These are phyloP conservation scores for Talaromyces sp. DNA, from an alignment of 2,329 filamentous ascomycete species.

Conservation along the genomic window DNA sequence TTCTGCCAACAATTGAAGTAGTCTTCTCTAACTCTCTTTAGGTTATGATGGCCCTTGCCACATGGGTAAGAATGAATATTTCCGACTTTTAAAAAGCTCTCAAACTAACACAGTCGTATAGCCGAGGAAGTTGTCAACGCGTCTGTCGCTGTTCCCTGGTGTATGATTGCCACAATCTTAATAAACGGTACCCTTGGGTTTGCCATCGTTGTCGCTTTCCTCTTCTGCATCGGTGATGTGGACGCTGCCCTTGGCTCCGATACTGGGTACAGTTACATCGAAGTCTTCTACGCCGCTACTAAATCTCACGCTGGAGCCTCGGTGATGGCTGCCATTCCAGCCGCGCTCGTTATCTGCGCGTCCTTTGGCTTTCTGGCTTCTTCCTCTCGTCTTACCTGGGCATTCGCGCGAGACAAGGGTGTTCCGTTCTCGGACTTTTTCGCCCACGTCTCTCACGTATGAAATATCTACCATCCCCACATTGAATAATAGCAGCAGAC, in stretches of 20 bases:
- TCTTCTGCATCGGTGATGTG: constrained; percentile 35
- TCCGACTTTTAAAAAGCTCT: no score
- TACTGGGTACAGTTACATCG: constrained; percentile 39
- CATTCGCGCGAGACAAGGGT: constrained; percentile 26
- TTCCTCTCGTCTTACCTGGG: constrained; percentile 33
- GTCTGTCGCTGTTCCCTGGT: constrained; percentile 32
- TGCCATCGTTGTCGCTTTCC: constrained; percentile 33
- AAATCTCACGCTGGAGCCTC: constrained; percentile 34
- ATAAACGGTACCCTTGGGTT: constrained; percentile 38
- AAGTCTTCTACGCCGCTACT: constrained; percentile 46
- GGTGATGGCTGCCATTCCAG: constrained; percentile 30
- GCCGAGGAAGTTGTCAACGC: constrained; percentile 41
- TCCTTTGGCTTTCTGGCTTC: constrained; percentile 33
- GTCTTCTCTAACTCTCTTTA: no score
- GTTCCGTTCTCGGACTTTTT: constrained; percentile 23
- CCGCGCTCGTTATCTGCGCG: constrained; percentile 30
- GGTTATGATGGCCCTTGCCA: no score
- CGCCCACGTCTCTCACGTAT: constrained; percentile 23
- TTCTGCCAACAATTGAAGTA: neutral
- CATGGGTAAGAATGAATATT: no score
- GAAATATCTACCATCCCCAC: constrained; percentile 11
- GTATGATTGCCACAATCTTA: constrained; percentile 33
- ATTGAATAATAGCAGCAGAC: no score
- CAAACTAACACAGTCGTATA: constrained; percentile 21
- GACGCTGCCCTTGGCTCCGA: constrained; percentile 28